Evolutionary conservation across 2,329 filamentous ascomycete species (phyloP).

Genomic region (Exserohilum rostratum): DNA sequence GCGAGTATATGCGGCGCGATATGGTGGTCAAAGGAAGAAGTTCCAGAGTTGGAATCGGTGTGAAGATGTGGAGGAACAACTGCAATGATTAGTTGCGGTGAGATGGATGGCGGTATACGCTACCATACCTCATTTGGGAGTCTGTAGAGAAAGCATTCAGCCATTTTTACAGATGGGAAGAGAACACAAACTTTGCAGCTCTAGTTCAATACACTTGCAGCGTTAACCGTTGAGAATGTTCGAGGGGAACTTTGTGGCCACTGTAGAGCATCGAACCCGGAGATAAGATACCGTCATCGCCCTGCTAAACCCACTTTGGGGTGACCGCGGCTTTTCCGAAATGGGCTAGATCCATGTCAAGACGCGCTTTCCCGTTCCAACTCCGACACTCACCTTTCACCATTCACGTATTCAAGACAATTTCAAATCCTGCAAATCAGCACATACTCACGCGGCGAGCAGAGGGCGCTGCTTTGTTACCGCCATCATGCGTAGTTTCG

Average conservation of each 20-base stretch:
- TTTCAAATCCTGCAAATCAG: neutral
- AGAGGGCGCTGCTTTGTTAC: neutral
- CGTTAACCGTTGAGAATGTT: constrained; percentile 12
- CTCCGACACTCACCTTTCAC: constrained; percentile 22
- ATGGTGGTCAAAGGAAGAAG: constrained; percentile 62
- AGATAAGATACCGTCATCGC: constrained; percentile 42
- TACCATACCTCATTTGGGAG: constrained; percentile 47
- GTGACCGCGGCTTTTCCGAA: constrained; percentile 15
- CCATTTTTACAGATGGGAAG: constrained; percentile 19
- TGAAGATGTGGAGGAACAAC: constrained; percentile 54
- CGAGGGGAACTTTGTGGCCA: constrained; percentile 22
- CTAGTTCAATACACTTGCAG: neutral
- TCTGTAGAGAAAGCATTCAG: constrained; percentile 40
- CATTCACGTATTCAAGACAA: constrained; percentile 13
- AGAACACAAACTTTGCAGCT: neutral
- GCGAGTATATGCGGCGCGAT: constrained; percentile 67
- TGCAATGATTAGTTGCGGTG: constrained; percentile 26
- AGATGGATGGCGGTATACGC: neutral
- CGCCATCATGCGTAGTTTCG: constrained; percentile 30
- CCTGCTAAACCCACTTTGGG: constrained; percentile 9
- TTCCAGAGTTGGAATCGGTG: constrained; percentile 48
- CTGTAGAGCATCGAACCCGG: constrained; percentile 9
- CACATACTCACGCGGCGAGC: neutral
- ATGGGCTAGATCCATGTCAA: constrained; percentile 26
- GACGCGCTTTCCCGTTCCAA: constrained; percentile 37